These are phyloP conservation scores for Dothideomycetes sp. DNA, from an alignment of 2,329 filamentous ascomycete genomes.

Conservation along the genomic window DNA sequence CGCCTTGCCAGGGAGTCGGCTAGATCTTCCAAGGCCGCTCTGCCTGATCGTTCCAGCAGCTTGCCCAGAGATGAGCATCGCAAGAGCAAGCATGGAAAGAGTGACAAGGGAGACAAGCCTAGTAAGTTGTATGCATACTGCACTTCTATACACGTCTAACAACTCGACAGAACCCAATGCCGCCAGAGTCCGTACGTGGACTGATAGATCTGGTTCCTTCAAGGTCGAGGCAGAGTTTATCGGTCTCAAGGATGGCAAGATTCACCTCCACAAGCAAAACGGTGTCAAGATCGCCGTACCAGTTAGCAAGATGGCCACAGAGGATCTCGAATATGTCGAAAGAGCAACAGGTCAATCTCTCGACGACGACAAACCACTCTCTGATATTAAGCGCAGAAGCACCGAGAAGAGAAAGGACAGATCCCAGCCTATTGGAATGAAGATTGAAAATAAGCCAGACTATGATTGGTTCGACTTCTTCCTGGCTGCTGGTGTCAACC, in stretches of 20 bases:
- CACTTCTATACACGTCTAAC: conserved; percentile 7
- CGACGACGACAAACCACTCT: conserved; percentile 84
- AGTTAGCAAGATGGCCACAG: conserved; percentile 86
- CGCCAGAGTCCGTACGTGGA: conserved; percentile 81
- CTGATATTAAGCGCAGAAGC: conserved; percentile 58
- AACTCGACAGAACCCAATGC: conserved; percentile 62
- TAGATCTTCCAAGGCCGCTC: conserved; percentile 52
- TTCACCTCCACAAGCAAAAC: conserved; percentile 95
- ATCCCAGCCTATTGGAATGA: conserved; percentile 45
- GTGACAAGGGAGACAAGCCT: conserved; percentile 57
- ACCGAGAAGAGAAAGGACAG: conserved; percentile 42
- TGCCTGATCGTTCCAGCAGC: conserved; percentile 73
- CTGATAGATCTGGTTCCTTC: conserved; percentile 88
- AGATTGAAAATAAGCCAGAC: conserved; percentile 59
- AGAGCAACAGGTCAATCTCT: conserved; percentile 75
- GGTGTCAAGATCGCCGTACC: conserved; percentile 98
- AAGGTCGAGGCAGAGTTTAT: conserved; percentile 96
- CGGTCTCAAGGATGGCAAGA: conserved; percentile 87
- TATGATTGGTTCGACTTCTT: conserved; percentile 99
- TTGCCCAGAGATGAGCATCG: conserved; percentile 64
- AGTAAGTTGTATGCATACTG: conserved; percentile 48
- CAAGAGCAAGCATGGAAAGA: conserved; percentile 47
- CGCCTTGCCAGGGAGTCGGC: conserved; percentile 72
- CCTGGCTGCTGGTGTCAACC: conserved; percentile 79
- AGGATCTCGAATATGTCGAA: conserved; percentile 94